phyloP scores from a whole-genome alignment of 2,329 filamentous ascomycete genomes.

The Sarocladium oryzae region DNA sequence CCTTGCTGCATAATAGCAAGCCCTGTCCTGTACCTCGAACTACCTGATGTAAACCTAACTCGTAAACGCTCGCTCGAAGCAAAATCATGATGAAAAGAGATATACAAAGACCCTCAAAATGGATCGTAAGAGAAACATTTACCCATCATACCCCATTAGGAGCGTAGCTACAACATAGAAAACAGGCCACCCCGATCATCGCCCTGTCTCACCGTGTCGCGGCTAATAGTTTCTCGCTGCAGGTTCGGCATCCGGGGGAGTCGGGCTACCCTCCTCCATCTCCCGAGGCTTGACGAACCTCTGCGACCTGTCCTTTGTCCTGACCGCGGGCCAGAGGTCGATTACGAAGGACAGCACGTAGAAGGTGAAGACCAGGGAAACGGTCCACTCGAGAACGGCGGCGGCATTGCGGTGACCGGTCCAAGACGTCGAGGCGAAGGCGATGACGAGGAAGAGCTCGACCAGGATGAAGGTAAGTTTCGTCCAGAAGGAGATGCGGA shows the following conservation, averaged over 20 bases:
- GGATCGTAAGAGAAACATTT: too few species aligned
- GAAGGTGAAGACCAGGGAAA: slow-evolving; percentile 80
- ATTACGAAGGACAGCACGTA: slow-evolving; percentile 84
- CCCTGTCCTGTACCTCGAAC: too few species aligned
- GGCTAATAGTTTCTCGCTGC: neutral
- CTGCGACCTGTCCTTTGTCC: slow-evolving; percentile 38
- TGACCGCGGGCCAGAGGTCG: slow-evolving; percentile 75
- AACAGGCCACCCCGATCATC: neutral
- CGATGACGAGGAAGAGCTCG: slow-evolving; percentile 66
- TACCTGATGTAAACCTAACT: too few species aligned
- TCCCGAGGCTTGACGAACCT: slow-evolving; percentile 25
- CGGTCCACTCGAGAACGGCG: slow-evolving; percentile 72
- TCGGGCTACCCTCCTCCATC: slow-evolving; percentile 16
- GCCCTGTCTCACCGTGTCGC: too few species aligned
- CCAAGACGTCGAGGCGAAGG: slow-evolving; percentile 57
- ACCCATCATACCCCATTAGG: too few species aligned
- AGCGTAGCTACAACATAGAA: too few species aligned
- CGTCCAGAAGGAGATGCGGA: slow-evolving; percentile 76
- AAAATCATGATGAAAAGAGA: too few species aligned
- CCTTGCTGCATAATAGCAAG: too few species aligned
- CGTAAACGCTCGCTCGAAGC: too few species aligned
- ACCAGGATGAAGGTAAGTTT: slow-evolving; percentile 81
- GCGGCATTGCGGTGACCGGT: slow-evolving; percentile 52
- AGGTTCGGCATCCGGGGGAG: neutral
- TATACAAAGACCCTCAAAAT: too few species aligned